phyloP scores from a whole-genome alignment of 179 eudicot genomes.

The Actinidia arguta region DNA sequence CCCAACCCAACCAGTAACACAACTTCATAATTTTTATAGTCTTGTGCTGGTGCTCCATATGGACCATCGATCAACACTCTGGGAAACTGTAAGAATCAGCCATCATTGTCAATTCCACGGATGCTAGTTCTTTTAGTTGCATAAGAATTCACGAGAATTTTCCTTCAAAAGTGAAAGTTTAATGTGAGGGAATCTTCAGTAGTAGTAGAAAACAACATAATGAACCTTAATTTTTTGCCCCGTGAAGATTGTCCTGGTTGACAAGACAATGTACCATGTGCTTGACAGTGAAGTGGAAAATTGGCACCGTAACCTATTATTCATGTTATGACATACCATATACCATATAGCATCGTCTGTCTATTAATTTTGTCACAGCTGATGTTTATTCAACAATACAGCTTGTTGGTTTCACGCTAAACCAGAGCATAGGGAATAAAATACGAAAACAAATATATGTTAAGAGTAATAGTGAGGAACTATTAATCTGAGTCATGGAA shows the following conservation, averaged over 20 bases:
- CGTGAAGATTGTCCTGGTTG: too few species aligned
- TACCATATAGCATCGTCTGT: background rate
- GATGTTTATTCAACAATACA: too few species aligned
- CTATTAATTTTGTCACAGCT: too few species aligned
- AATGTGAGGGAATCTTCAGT: background rate
- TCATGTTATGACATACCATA: background rate
- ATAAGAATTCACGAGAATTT: background rate
- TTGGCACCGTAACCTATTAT: background rate
- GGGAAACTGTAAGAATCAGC: constrained; percentile 38
- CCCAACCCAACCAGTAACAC: constrained; percentile 90
- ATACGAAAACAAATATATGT: background rate
- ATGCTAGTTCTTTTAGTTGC: background rate
- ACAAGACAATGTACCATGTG: background rate
- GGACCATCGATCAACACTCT: constrained; percentile 62
- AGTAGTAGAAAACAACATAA: background rate
- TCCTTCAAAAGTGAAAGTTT: background rate
- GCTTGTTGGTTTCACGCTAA: background rate
- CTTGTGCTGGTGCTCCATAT: constrained; percentile 92
- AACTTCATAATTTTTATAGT: constrained; percentile 80
- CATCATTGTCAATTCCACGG: background rate
- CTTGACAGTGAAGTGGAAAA: constrained; percentile 11
- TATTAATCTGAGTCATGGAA: too few species aligned
- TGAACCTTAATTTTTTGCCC: background rate
- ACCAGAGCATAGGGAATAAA: background rate
- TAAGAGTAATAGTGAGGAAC: too few species aligned